A percentile compares a stretch with the other conserved stretches of the same genome.
phyloP scores from a whole-genome alignment of 176 grass and related monocot genomes.

The Rhynchospora pubera region DNA sequence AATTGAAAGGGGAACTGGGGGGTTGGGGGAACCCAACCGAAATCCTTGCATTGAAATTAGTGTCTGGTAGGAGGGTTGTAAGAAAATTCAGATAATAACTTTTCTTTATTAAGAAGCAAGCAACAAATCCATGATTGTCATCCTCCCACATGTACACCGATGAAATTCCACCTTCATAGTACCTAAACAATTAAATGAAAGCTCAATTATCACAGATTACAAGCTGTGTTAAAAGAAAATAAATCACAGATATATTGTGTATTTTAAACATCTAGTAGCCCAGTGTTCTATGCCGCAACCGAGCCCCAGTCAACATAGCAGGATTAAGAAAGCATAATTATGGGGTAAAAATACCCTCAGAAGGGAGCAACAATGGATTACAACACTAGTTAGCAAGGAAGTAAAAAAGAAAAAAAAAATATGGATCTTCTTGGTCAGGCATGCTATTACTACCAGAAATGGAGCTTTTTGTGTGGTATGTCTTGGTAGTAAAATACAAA shows the following conservation, averaged over 20 bases:
- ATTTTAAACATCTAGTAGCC: neutral
- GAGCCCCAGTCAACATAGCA: neutral
- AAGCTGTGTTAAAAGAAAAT: neutral
- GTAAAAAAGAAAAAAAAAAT: neutral
- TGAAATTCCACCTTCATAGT: constrained; percentile 96
- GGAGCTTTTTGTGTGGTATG: neutral
- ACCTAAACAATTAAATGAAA: constrained; percentile 46
- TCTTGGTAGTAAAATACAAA: constrained; percentile 7
- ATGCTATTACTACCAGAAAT: neutral
- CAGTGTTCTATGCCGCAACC: neutral
- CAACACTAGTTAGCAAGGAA: neutral
- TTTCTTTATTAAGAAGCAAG: constrained; percentile 99
- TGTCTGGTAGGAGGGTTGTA: neutral
- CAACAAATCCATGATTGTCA: constrained; percentile 71
- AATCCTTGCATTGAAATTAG: constrained; percentile 4
- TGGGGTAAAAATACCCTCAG: neutral
- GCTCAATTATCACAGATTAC: neutral
- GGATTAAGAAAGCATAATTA: neutral
- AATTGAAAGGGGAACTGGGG: neutral
- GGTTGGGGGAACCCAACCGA: neutral
- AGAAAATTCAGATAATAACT: constrained; percentile 24
- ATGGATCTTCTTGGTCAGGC: neutral
- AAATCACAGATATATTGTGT: neutral
- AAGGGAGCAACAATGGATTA: neutral
- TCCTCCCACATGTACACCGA: constrained; percentile 95